Conservation (phyloP, 805 yeast species). For the Barnettozyma wickerhamii region DNA sequence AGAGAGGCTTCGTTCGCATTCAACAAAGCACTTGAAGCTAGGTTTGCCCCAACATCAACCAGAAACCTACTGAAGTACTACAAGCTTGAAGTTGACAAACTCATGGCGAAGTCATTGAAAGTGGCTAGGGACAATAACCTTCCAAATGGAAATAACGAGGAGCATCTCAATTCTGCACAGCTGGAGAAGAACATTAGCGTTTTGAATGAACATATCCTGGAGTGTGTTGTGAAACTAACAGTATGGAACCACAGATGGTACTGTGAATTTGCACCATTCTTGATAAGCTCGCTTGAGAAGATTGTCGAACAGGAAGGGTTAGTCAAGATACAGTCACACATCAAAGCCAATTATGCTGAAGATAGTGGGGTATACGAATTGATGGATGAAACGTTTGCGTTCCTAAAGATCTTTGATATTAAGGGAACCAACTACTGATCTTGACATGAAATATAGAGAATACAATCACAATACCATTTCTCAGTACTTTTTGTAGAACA, state of each 20-base stretch:
- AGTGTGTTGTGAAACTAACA: slow-evolving; percentile 66
- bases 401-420: slow-evolving; percentile 30
- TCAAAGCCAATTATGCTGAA: slow-evolving; percentile 61
- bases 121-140: neutral
- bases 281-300: slow-evolving; percentile 52
- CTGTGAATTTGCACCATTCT: slow-evolving; percentile 74
- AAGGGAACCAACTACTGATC: slow-evolving; percentile 12
- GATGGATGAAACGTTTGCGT: slow-evolving; percentile 47
- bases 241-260: slow-evolving; percentile 99
- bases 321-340: slow-evolving; percentile 68
- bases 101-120: slow-evolving; percentile 22
- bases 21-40: slow-evolving; percentile 58
- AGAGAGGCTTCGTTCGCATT: slow-evolving; percentile 89
- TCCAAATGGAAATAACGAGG: slow-evolving; percentile 1
- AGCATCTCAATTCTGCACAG: slow-evolving; percentile 18
- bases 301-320: slow-evolving; percentile 75
- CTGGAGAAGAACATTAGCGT: slow-evolving; percentile 34
- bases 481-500: no score
- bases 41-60: slow-evolving; percentile 80
- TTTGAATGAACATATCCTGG: slow-evolving; percentile 45
- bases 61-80: slow-evolving; percentile 69
- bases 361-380: slow-evolving; percentile 51
- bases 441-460: neutral
- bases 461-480: neutral
- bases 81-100: slow-evolving; percentile 39